A percentile compares a stretch with the other conserved stretches of the same genome.
Evolutionary conservation across 768 basidiomycete species (phyloP).

Genomic region (Mycena polygramma): DNA sequence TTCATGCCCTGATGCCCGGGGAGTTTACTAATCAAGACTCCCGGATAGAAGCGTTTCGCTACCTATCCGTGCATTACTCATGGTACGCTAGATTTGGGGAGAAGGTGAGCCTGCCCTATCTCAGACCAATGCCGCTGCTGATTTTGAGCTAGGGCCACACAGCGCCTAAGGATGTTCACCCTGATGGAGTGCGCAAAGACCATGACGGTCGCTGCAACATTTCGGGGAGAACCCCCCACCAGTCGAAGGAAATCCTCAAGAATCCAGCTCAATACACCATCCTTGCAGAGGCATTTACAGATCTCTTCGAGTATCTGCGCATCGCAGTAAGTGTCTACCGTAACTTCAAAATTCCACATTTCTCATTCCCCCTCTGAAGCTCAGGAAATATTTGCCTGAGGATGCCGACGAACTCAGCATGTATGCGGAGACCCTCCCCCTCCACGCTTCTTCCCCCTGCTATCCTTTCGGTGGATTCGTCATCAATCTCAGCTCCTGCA

Average conservation of each 20-base stretch:
- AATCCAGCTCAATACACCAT: neutral
- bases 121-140: neutral
- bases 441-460: neutral
- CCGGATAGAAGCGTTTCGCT: neutral
- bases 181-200: neutral
- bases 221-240: neutral
- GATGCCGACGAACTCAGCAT: neutral
- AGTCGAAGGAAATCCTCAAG: neutral
- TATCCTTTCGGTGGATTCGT: neutral
- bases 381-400: neutral
- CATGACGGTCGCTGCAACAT: neutral
- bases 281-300: neutral
- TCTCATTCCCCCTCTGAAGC: neutral
- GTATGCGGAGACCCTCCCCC: neutral
- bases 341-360: neutral
- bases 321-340: neutral
- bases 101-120: neutral
- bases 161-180: neutral
- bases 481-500: neutral
- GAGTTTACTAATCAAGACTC: conserved; percentile 7
- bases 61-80: neutral
- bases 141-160: neutral
- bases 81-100: conserved; percentile 8
- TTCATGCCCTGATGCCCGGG: conserved; percentile 3
- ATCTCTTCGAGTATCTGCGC: neutral